Percentiles rank a stretch among this genome's conserved stretches.
Conservation (phyloP, 164 flowering plant species). For the Vitis vinifera region DNA sequence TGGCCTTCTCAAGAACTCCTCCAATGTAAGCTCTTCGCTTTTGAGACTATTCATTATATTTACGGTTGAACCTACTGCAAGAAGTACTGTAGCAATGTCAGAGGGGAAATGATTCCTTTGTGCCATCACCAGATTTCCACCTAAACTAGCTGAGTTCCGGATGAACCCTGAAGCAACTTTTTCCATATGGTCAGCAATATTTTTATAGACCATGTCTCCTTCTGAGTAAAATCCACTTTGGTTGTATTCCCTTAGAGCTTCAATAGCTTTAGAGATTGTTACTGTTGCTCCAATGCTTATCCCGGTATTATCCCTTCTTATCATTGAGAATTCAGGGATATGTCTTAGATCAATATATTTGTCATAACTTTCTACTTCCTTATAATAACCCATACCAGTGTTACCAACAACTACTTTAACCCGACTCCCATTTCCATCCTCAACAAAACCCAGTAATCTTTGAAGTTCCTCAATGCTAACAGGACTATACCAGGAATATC, state of each 20-base stretch:
- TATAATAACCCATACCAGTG: conserved; percentile 76
- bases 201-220: conserved; percentile 37
- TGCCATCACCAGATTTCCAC: conserved; percentile 91
- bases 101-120: conserved; percentile 79
- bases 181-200: conserved; percentile 75
- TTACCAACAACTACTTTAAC: conserved; percentile 74
- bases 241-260: conserved; percentile 45
- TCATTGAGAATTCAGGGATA: conserved; percentile 66
- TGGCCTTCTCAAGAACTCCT: conserved; percentile 66
- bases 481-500: conserved; percentile 58
- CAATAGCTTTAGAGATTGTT: conserved; percentile 68
- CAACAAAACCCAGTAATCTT: conserved; percentile 24
- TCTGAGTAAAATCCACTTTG: conserved; percentile 11
- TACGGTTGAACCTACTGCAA: conserved; percentile 59
- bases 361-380: conserved; percentile 48
- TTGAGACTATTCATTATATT: conserved; percentile 34
- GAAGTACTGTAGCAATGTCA: conserved; percentile 84
- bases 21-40: conserved; percentile 45
- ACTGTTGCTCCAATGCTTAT: conserved; percentile 82
- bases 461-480: conserved; percentile 50
- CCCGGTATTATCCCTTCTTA: conserved; percentile 47
- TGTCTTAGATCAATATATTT: conserved; percentile 65
- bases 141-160: conserved; percentile 81
- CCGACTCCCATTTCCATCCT: conserved; percentile 6
- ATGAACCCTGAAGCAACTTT: conserved; percentile 72